phyloP scores from a whole-genome alignment of 2,329 filamentous ascomycete species.

The Botrytis aclada region DNA sequence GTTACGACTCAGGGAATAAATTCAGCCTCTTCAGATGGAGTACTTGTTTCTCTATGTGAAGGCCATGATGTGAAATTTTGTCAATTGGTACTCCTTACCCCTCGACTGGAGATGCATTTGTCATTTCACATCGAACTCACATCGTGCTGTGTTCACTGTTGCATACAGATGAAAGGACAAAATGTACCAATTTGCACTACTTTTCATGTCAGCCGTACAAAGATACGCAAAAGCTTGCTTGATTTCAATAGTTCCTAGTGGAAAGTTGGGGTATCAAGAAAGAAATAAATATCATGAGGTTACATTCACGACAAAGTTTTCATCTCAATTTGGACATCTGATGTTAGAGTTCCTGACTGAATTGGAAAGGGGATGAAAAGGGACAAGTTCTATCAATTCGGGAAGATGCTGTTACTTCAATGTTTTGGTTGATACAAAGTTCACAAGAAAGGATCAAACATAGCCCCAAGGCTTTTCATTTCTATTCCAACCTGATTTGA shows the following conservation, averaged over 20 bases:
- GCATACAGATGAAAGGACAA: neutral
- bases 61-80: no score
- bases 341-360: constrained; percentile 3
- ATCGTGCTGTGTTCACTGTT: neutral
- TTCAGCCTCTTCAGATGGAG: neutral
- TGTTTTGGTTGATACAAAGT: neutral
- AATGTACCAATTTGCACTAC: neutral
- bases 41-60: no score
- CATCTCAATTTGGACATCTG: constrained; percentile 12
- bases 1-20: neutral
- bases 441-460: neutral
- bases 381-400: neutral
- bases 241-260: constrained; percentile 17
- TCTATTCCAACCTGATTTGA: neutral
- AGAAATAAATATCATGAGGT: neutral
- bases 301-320: constrained; percentile 9
- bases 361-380: neutral
- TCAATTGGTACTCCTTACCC: neutral
- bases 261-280: neutral
- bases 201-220: constrained; percentile 2
- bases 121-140: neutral
- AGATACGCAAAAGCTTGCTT: constrained; percentile 1
- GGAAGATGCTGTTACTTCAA: neutral
- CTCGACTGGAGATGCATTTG: neutral
- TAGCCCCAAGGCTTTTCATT: neutral